Conservation (phyloP, 2,329 filamentous ascomycete genomes). For the Fusarium pseudonygamai region DNA sequence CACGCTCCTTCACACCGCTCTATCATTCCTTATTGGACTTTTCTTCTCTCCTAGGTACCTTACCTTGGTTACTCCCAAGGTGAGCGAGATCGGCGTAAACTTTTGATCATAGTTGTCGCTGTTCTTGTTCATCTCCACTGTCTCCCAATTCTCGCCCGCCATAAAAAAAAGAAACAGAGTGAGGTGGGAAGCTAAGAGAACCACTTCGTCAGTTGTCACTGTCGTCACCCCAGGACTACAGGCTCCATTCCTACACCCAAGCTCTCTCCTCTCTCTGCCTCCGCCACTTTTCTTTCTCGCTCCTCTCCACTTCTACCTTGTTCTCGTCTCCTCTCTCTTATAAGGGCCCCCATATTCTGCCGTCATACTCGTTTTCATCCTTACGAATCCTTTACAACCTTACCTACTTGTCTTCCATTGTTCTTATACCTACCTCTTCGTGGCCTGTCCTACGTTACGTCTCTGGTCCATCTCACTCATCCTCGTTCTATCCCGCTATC, state of each 20-base stretch:
- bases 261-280: constrained; percentile 33
- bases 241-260: constrained; percentile 41
- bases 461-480: constrained; percentile 13
- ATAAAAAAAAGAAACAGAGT: not conserved
- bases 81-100: constrained; percentile 23
- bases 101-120: not conserved
- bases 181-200: constrained; percentile 4
- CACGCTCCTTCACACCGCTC: constrained; percentile 29
- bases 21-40: not conserved
- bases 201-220: constrained; percentile 26
- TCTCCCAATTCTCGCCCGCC: not conserved
- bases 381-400: constrained; percentile 28
- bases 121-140: not conserved
- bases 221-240: constrained; percentile 30
- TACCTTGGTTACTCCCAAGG: not conserved
- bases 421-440: constrained; percentile 23
- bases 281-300: constrained; percentile 36
- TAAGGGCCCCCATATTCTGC: constrained; percentile 29
- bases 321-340: constrained; percentile 23
- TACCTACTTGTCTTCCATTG: constrained; percentile 16
- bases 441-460: constrained; percentile 27
- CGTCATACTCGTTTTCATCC: constrained; percentile 32
- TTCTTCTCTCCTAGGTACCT: not conserved
- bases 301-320: constrained; percentile 32
- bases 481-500: constrained; percentile 3